Evolutionary conservation across 306 rosid genomes (phyloP).

Genomic region (Ziziphus jujuba): DNA sequence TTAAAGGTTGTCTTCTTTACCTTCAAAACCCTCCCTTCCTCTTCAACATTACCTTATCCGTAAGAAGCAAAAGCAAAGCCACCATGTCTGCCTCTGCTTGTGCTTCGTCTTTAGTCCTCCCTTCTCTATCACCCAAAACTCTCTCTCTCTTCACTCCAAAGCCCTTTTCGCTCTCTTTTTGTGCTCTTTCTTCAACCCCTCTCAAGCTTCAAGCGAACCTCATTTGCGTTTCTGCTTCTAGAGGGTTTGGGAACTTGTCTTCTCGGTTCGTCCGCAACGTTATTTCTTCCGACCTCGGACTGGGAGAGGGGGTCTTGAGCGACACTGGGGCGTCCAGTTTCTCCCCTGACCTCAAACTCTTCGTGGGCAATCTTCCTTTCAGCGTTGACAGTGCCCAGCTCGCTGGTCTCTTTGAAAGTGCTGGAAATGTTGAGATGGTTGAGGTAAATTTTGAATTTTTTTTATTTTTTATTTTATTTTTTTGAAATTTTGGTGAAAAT

Average conservation of each 20-base stretch:
- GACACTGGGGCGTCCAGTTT: constrained; percentile 32
- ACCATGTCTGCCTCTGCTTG: constrained; percentile 75
- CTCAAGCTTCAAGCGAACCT: constrained; percentile 30
- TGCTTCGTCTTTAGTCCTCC: constrained; percentile 60
- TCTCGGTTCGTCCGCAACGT: constrained; percentile 56
- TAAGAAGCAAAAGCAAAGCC: constrained; percentile 7
- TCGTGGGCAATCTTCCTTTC: constrained; percentile 91
- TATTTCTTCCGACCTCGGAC: constrained; percentile 65
- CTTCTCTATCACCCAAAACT: constrained; percentile 47
- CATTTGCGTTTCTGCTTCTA: constrained; percentile 49
- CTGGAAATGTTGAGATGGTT: constrained; percentile 81
- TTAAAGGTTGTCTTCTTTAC: not conserved
- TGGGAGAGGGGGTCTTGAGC: constrained; percentile 55
- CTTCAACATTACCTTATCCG: constrained; percentile 43
- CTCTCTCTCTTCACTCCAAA: constrained; percentile 26
- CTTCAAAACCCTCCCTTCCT: constrained; percentile 21
- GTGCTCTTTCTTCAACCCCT: constrained; percentile 31
- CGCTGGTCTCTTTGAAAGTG: constrained; percentile 67
- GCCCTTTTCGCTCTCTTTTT: constrained; percentile 31
- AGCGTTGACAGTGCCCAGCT: constrained; percentile 77
- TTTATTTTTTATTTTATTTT: not conserved
- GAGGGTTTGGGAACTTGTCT: constrained; percentile 20
- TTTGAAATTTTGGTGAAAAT: not conserved
- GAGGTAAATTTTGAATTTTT: constrained; percentile 55
- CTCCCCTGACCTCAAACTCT: constrained; percentile 64